Base-by-base conservation (phyloP, 345 rosid species). In the Cardiospermum halicacabum region DNA sequence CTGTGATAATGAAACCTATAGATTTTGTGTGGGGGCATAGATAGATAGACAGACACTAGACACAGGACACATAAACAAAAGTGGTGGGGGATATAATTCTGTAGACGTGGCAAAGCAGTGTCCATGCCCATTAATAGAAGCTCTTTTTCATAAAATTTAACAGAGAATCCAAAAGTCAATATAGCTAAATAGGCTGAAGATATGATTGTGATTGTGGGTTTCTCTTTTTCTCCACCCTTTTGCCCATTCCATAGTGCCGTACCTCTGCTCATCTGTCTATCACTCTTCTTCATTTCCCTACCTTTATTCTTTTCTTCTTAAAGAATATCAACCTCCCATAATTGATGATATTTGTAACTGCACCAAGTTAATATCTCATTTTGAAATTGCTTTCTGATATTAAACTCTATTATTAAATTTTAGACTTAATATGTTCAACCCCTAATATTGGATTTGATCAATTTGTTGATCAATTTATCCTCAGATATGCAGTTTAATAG, bases 51-150 rank as follows among this genome's bases (percentile, higher is more conserved):
- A 0, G 3, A 34, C 10, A 39, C 10, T 11, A 47, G 51, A 21
- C 5, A 11, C 16, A 0, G 37, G 37, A 32, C 39, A 56, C 34
- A 10, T 54, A 47, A 2, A 60, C 26, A 45, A 36, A 32, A 34
- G 63, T 32, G 56, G n/a, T n/a, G n/a, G n/a, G 57, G 53, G 69
- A 71, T 9, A 30, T 27, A 42, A 58, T 62, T 36, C 53, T 27
- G 58, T 34, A 12, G 50, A 66, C 71, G 72, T 67, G 75, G 69
- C 63, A 43, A 6, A 9, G 21, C 47, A 55, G 16, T 56, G 54
- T 24, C 75, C 75, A 68, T 39, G n/a, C n/a, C n/a, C n/a, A n/a
- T n/a, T n/a, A n/a, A n/a, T n/a, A 66, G 51, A 34, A 51, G 37
- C 2, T 1, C 34, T 34, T 47, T 55, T 59, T 9, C n/a, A 34